Conservation (phyloP, 2,329 filamentous ascomycete genomes). For the Ramichloridium luteum region DNA sequence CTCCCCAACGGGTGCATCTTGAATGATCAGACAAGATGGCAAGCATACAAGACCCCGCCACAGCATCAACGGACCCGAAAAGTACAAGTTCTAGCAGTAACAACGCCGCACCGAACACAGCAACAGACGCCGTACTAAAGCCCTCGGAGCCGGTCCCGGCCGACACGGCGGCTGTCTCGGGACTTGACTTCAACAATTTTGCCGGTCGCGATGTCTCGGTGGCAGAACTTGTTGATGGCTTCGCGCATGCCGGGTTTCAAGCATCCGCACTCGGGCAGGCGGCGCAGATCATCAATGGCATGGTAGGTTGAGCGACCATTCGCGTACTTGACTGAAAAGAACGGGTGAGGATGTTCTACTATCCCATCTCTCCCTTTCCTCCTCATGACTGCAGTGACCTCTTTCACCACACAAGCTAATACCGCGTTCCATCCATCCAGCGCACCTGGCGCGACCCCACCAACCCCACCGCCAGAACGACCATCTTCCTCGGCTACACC, state of each 20-base stretch:
- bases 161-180: conserved; percentile 67
- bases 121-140: conserved; percentile 71
- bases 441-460: conserved; percentile 71
- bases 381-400: too few relatives aligned
- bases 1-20: too few relatives aligned
- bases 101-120: conserved; percentile 31
- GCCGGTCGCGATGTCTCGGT: conserved; percentile 65
- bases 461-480: conserved; percentile 65
- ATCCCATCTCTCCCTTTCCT: too few relatives aligned
- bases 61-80: too few relatives aligned
- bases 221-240: conserved; percentile 67
- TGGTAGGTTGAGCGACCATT: conserved; percentile 49
- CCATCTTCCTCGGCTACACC: conserved; percentile 94
- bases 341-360: too few relatives aligned
- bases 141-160: conserved; percentile 71
- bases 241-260: conserved; percentile 79
- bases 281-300: conserved; percentile 83
- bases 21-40: too few relatives aligned
- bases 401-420: conserved; percentile 2
- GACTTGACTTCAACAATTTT: conserved; percentile 83
- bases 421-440: conserved; percentile 31
- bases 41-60: too few relatives aligned
- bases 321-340: too few relatives aligned
- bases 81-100: too few relatives aligned
- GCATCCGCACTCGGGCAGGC: conserved; percentile 73